Evolutionary conservation across 257 asterid genomes (phyloP).

Genomic region (Nicotiana sylvestris): DNA sequence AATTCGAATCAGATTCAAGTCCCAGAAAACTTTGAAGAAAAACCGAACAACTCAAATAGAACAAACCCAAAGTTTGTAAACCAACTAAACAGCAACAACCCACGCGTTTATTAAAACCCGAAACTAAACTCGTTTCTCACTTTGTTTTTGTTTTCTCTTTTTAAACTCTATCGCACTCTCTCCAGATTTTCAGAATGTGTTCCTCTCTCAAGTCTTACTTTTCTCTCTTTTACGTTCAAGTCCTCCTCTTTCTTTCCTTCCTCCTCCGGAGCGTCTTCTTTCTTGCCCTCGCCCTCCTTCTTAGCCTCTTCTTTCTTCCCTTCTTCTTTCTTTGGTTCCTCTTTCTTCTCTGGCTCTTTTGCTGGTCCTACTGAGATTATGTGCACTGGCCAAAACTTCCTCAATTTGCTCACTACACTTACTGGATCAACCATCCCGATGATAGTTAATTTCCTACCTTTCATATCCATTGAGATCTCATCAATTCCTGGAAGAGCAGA

Average conservation of each 20-base stretch:
- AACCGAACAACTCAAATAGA: no score
- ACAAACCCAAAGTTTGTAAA: no score
- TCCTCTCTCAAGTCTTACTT: no score
- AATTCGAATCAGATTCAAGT: no score
- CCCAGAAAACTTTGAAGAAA: no score
- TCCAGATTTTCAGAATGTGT: no score
- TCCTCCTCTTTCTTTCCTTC: conserved; percentile 21
- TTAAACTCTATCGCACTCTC: no score
- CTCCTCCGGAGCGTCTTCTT: conserved; percentile 25
- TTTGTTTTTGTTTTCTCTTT: no score
- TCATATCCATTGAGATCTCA: conserved; percentile 60
- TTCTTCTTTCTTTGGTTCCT: conserved; percentile 81
- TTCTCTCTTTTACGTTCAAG: no score
- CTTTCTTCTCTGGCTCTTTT: conserved; percentile 74
- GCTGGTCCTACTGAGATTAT: conserved; percentile 76
- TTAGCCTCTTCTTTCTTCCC: conserved; percentile 57
- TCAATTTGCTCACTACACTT: conserved; percentile 64
- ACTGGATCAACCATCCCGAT: conserved; percentile 89
- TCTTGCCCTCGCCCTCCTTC: conserved; percentile 43
- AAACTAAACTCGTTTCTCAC: no score
- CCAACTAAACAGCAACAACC: no score
- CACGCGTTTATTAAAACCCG: no score
- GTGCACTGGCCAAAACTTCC: conserved; percentile 64
- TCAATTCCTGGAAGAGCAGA: conserved; percentile 76
- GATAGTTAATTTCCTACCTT: conserved; percentile 64